Conservation (phyloP, 2,329 filamentous ascomycete genomes). For the Aspergillus sp. region DNA sequence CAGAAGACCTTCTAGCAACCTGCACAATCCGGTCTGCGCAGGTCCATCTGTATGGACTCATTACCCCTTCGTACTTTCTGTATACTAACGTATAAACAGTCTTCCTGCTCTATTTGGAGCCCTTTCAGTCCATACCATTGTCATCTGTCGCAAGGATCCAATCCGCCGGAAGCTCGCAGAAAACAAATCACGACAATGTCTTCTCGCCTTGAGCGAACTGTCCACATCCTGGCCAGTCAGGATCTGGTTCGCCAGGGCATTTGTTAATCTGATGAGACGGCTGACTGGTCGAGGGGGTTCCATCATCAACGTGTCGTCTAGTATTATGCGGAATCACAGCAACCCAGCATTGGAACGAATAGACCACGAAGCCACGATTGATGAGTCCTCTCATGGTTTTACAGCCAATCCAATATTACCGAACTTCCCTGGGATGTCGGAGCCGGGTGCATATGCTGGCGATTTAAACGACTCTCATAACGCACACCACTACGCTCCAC, state of each 20-base stretch:
- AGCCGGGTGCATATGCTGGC: neutral
- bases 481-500: neutral
- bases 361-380: too few species aligned
- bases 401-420: neutral
- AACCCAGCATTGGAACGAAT: too few species aligned
- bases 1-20: neutral
- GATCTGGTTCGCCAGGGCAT: constrained; percentile 24
- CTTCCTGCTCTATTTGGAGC: neutral
- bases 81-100: neutral
- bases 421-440: neutral
- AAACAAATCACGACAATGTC: constrained; percentile 24
- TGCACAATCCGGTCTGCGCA: neutral
- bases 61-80: too few species aligned
- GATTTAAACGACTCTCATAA: neutral
- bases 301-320: neutral
- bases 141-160: constrained; percentile 23
- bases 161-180: constrained; percentile 24
- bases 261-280: constrained; percentile 18
- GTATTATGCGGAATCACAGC: neutral
- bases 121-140: constrained; percentile 25
- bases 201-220: constrained; percentile 25
- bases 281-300: constrained; percentile 11
- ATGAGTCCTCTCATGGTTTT: neutral
- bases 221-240: constrained; percentile 26
- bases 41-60: neutral